Evolutionary conservation across 2,329 filamentous ascomycete genomes (phyloP).

Genomic region (Sporothrix euskadiensis): DNA sequence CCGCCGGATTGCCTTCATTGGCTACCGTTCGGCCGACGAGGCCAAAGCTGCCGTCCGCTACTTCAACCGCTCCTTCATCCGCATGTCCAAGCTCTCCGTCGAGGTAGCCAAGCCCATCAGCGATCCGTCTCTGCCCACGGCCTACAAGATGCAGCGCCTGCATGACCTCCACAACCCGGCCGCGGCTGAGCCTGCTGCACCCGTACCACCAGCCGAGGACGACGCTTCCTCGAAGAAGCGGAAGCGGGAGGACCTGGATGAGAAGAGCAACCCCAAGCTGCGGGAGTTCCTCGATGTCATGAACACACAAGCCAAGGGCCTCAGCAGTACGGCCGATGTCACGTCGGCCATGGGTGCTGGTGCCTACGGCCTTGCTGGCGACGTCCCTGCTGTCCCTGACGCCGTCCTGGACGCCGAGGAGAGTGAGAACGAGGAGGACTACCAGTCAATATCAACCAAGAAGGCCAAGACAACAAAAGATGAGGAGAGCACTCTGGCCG

Average conservation of each 20-base stretch:
- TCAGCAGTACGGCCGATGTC: constrained; percentile 33
- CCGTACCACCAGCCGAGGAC: constrained; percentile 36
- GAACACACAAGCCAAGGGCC: constrained; percentile 53
- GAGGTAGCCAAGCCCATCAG: constrained; percentile 74
- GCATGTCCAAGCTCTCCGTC: constrained; percentile 90
- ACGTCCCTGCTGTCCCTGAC: not conserved
- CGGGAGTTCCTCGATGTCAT: constrained; percentile 85
- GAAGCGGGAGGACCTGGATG: constrained; percentile 58
- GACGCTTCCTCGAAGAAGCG: constrained; percentile 59
- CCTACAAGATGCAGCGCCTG: constrained; percentile 28
- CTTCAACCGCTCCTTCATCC: constrained; percentile 93
- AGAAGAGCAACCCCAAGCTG: constrained; percentile 73
- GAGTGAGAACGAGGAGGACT: constrained; percentile 75
- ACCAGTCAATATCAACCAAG: constrained; percentile 63
- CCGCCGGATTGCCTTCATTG: constrained; percentile 91
- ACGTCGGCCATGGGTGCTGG: constrained; percentile 19
- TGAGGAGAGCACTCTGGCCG: not conserved
- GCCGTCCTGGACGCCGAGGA: constrained; percentile 47
- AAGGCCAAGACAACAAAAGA: constrained; percentile 42
- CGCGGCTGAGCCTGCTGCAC: not conserved
- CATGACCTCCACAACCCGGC: constrained; percentile 23
- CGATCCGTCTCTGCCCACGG: constrained; percentile 45
- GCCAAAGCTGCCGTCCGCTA: constrained; percentile 85
- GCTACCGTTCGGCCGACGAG: constrained; percentile 80
- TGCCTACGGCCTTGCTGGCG: constrained; percentile 4